Conservation (phyloP, 129 eudicot genomes). For the Erigeron canadensis region DNA sequence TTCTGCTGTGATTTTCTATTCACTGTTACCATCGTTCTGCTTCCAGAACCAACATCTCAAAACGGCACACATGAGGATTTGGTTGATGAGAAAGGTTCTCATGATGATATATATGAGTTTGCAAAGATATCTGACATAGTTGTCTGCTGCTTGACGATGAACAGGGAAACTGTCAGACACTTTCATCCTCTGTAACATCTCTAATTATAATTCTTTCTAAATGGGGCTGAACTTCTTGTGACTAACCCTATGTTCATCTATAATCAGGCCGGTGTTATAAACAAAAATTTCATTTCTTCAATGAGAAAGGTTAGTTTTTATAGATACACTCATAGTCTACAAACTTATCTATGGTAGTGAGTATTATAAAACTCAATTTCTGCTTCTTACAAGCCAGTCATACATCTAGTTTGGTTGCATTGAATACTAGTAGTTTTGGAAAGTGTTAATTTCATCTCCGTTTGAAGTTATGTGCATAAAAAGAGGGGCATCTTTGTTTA, state of each 20-base stretch:
- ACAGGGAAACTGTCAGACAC: conserved; percentile 59
- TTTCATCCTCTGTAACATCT: conserved; percentile 4
- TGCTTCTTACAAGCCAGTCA: neutral
- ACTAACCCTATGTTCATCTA: conserved; percentile 9
- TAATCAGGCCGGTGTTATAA: conserved; percentile 71
- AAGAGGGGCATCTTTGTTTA: no score
- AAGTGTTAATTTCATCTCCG: neutral
- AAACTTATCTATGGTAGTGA: conserved; percentile 12
- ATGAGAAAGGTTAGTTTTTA: conserved; percentile 71
- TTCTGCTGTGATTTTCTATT: neutral
- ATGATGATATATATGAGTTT: conserved; percentile 55
- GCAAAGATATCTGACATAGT: conserved; percentile 80
- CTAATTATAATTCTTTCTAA: neutral
- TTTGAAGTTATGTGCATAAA: no score
- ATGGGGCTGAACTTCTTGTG: neutral
- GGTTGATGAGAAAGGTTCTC: conserved; percentile 85
- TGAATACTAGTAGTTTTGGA: neutral
- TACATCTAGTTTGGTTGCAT: neutral
- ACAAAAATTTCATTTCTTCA: conserved; percentile 60
- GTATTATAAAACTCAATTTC: neutral
- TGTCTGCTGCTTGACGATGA: conserved; percentile 85
- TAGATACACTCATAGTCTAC: neutral
- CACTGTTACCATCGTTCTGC: neutral
- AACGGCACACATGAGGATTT: conserved; percentile 39
- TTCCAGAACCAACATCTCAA: conserved; percentile 34